Percentiles rank a stretch among this genome's conserved stretches.
These are phyloP conservation scores for Ogataea nonfermentans DNA, from an alignment of 805 yeast genomes.

Conservation along the genomic window DNA sequence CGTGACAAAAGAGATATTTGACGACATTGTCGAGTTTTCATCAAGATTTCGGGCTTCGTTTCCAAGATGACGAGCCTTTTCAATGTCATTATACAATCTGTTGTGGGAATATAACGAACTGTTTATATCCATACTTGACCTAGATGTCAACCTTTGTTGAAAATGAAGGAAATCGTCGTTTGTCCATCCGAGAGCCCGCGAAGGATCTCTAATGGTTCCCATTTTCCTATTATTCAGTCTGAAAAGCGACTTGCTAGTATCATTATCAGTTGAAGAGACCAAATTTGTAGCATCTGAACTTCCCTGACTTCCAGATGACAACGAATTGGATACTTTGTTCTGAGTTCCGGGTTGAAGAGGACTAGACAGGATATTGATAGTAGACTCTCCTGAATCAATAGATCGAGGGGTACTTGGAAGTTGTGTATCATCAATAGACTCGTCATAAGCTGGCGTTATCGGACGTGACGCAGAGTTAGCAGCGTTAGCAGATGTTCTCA, in stretches of 20 bases:
- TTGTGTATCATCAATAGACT: not conserved
- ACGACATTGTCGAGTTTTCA: constrained; percentile 5
- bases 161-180: constrained; percentile 19
- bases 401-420: not conserved
- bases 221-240: not conserved
- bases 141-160: constrained; percentile 11
- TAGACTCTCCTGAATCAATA: not conserved
- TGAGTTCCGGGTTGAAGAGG: no score
- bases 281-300: not conserved
- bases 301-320: not conserved
- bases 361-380: not conserved
- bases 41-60: constrained; percentile 1
- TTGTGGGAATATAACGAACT: constrained; percentile 10
- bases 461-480: not conserved
- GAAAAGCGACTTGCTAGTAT: not conserved
- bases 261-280: not conserved
- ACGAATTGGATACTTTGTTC: no score
- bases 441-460: not conserved
- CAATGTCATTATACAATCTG: constrained; percentile 13
- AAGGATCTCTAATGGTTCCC: constrained; percentile 2
- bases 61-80: constrained; percentile 14
- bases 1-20: constrained; percentile 25
- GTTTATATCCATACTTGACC: not conserved
- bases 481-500: not conserved
- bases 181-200: constrained; percentile 19